A percentile compares a stretch with the other conserved stretches of the same genome.
Evolutionary conservation across 2,329 filamentous ascomycete genomes (phyloP).

Genomic region (Huntiella abstrusa): DNA sequence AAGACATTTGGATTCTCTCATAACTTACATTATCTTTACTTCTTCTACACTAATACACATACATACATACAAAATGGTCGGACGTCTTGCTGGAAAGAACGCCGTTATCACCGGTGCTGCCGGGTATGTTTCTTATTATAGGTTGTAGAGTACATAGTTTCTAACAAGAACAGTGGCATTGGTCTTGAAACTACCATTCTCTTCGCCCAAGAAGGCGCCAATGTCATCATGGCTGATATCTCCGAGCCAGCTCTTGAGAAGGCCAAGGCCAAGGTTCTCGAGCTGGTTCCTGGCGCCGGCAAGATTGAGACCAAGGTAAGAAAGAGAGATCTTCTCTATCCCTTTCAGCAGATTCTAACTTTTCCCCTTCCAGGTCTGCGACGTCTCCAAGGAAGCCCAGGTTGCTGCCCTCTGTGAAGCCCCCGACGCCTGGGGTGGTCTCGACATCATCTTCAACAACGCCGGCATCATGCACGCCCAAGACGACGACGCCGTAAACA

Average conservation of each 20-base stretch:
- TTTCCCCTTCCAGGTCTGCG: constrained; percentile 23
- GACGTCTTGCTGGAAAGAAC: constrained; percentile 41
- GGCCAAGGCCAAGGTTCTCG: constrained; percentile 54
- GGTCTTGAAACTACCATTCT: constrained; percentile 83
- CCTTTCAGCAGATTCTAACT: constrained; percentile 1
- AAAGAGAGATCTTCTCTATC: neutral
- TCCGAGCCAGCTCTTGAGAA: constrained; percentile 60
- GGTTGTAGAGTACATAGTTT: neutral
- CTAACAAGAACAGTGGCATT: constrained; percentile 47
- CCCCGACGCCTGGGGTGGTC: constrained; percentile 67
- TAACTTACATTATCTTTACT: neutral
- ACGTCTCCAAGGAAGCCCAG: constrained; percentile 72
- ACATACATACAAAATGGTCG: constrained; percentile 14
- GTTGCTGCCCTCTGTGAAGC: constrained; percentile 56
- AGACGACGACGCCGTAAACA: constrained; percentile 63
- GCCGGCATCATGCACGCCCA: constrained; percentile 88
- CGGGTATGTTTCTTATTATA: constrained; percentile 39
- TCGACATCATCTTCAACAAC: constrained; percentile 94
- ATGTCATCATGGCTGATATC: constrained; percentile 71
- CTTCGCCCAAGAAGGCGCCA: constrained; percentile 75
- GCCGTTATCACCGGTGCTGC: constrained; percentile 67
- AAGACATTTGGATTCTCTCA: too few relatives aligned
- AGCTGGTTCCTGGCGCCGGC: constrained; percentile 43
- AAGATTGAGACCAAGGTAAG: constrained; percentile 41
- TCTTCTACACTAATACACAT: neutral